Base-by-base conservation (phyloP, 768 basidiomycete species). In the Collybiopsis luxurians region DNA sequence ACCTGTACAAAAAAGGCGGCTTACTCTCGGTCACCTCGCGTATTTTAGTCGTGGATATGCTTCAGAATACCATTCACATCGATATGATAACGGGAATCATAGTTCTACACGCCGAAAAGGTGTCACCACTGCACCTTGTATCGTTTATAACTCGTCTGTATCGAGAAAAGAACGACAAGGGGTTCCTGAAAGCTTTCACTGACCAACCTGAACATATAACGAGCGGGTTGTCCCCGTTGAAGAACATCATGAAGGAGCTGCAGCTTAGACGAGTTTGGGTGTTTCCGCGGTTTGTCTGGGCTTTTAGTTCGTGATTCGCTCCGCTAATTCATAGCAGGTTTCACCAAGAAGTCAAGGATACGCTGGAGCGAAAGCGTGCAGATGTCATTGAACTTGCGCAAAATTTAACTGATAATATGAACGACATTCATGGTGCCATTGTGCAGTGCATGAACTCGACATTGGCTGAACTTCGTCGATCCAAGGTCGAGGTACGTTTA, bases 171-270 rank as follows among this genome's bases (percentile, higher is more conserved):
- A 99, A 98, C 74, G 83, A 80, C 67, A 78, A 77, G 2, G 96
- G 96, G 1, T 99, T 98, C 70, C 75, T 98, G 61, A 98, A 99
- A 70, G 97, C 94, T 0, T 97, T 99, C 67, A 92, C 94, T 2
- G 97, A 98, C 69, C 90, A 98, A 64, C 95, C 96, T 3, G 97
- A 98, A 69, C 85, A 89, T 60, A 97, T 99, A 59, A 95, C 90
- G 0, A 92, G 85, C 60, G 96, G 95, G 1, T 72, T 98, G 69
- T 93, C 92, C 1, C 97, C 97, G 1, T 75, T 99, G 21, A 90
- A 87, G 64, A 94, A 88, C 53, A 89, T 96, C 60, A 86, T 99
- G 83, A 93, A 94, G 59, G 93, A 96, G 67, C 79, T 98, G 6
- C 92, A 95, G 61, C 75, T 98, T 45, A 83, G 91, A 21, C 85